A percentile compares a stretch with the other conserved stretches of the same genome.
Evolutionary conservation across 1,284 basidiomycete species (phyloP).

Genomic region (Clitocybe nebularis): DNA sequence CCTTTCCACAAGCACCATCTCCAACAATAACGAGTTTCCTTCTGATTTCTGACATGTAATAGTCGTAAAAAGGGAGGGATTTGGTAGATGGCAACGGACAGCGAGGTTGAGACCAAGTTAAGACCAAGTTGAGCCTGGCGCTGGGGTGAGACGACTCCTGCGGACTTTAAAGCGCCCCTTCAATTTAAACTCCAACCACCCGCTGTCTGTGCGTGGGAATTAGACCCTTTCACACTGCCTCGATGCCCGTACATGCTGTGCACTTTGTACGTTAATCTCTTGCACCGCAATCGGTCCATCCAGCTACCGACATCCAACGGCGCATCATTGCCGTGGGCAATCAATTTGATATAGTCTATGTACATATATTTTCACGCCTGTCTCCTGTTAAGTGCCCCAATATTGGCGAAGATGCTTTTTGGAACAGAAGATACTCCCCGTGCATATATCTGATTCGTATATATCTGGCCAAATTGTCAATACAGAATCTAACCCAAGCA

Average conservation of each 20-base stretch:
- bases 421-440: slow-evolving; percentile 81
- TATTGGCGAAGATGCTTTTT: slow-evolving; percentile 30
- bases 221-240: neutral
- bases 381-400: slow-evolving; percentile 25
- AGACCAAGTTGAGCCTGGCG: neutral
- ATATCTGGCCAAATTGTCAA: slow-evolving; percentile 46
- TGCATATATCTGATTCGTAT: slow-evolving; percentile 84
- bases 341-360: too few relatives aligned
- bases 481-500: neutral
- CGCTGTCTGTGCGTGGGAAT: slow-evolving; percentile 18
- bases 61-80: neutral
- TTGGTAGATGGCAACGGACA: neutral
- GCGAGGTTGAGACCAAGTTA: neutral
- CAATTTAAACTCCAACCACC: slow-evolving; percentile 8
- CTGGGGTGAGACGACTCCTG: slow-evolving; percentile 7
- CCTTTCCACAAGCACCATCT: slow-evolving; percentile 84
- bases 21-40: slow-evolving; percentile 80
- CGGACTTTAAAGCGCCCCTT: slow-evolving; percentile 18
- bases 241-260: too few relatives aligned
- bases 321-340: too few relatives aligned
- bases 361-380: neutral
- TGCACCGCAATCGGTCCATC: neutral
- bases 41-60: slow-evolving; percentile 62
- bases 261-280: too few relatives aligned
- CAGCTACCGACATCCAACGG: too few relatives aligned